Conservation (phyloP, 2,329 filamentous ascomycete species). For the Exophiala dermatitidis region DNA sequence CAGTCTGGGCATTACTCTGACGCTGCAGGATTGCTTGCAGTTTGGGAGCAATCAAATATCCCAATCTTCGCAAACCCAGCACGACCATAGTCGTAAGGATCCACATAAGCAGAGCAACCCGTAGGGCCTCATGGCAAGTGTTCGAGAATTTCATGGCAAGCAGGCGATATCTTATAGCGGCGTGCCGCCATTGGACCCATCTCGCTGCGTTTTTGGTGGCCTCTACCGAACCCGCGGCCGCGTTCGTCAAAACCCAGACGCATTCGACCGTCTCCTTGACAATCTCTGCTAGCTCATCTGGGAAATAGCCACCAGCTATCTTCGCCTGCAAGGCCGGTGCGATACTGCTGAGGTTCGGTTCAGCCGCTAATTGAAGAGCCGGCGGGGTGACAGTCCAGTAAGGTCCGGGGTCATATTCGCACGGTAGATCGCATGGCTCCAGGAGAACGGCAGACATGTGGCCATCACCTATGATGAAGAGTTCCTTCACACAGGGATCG, state of each 20-base stretch:
- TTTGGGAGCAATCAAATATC: conserved; percentile 19
- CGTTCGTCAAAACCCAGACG: conserved; percentile 18
- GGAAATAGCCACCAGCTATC: conserved; percentile 6
- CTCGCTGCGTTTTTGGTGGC: conserved; percentile 21
- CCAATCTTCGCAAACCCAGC: conserved; percentile 19
- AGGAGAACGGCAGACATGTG: conserved; percentile 20
- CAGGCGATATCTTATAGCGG: conserved; percentile 18
- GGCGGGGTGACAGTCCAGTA: conserved; percentile 19
- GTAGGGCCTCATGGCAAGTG: conserved; percentile 14
- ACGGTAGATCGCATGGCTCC: conserved; percentile 22
- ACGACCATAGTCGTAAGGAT: conserved; percentile 21
- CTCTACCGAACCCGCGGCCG: conserved; percentile 8
- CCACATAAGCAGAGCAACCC: conserved; percentile 19
- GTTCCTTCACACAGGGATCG: conserved; percentile 18
- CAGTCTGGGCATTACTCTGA: conserved; percentile 2
- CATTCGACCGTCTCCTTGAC: conserved; percentile 19
- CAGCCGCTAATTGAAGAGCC: conserved; percentile 13
- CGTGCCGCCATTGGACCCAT: conserved; percentile 23
- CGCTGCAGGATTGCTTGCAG: conserved; percentile 9
- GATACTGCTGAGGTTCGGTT: conserved; percentile 14
- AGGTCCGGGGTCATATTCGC: conserved; percentile 21
- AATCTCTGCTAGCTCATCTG: conserved; percentile 15
- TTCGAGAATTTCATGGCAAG: conserved; percentile 13
- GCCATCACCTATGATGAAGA: conserved; percentile 24
- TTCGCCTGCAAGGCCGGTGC: conserved; percentile 11